These are phyloP conservation scores for Hyaloscypha variabilis DNA, from an alignment of 495 filamentous ascomycete genomes.

Conservation along the genomic window DNA sequence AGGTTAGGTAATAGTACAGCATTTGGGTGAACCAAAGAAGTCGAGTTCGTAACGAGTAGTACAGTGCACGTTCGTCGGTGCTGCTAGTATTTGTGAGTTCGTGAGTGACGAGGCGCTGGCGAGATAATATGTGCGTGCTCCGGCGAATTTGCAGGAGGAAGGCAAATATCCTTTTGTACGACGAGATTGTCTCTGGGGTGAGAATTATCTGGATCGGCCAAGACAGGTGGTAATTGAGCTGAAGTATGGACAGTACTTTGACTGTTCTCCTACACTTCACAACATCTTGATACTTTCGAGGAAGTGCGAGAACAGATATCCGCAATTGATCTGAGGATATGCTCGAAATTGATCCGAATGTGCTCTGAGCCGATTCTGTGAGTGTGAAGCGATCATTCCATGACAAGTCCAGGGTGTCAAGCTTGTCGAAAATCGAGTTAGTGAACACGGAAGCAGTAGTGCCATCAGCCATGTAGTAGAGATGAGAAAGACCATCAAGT, in stretches of 20 bases:
- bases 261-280: slow-evolving; percentile 45
- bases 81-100: slow-evolving; percentile 18
- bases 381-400: slow-evolving; percentile 87
- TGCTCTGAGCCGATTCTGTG: slow-evolving; percentile 74
- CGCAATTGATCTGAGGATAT: slow-evolving; percentile 63
- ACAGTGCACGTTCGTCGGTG: slow-evolving; percentile 44
- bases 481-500: slow-evolving; percentile 66
- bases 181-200: slow-evolving; percentile 55
- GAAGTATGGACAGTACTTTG: slow-evolving; percentile 54
- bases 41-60: slow-evolving; percentile 68
- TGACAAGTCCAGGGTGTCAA: slow-evolving; percentile 63
- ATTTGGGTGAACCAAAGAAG: slow-evolving; percentile 80
- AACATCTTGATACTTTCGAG: slow-evolving; percentile 40
- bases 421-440: slow-evolving; percentile 71
- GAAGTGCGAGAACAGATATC: slow-evolving; percentile 53
- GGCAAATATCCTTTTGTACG: slow-evolving; percentile 71
- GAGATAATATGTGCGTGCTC: slow-evolving; percentile 68
- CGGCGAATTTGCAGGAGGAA: slow-evolving; percentile 79
- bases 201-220: slow-evolving; percentile 91
- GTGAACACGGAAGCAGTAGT: slow-evolving; percentile 63
- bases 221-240: slow-evolving; percentile 64
- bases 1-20: slow-evolving; percentile 73
- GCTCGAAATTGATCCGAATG: slow-evolving; percentile 53
- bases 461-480: slow-evolving; percentile 78
- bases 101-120: slow-evolving; percentile 48